These are phyloP conservation scores for Drosera spatulata DNA, from an alignment of 179 eudicot genomes.

Conservation along the genomic window DNA sequence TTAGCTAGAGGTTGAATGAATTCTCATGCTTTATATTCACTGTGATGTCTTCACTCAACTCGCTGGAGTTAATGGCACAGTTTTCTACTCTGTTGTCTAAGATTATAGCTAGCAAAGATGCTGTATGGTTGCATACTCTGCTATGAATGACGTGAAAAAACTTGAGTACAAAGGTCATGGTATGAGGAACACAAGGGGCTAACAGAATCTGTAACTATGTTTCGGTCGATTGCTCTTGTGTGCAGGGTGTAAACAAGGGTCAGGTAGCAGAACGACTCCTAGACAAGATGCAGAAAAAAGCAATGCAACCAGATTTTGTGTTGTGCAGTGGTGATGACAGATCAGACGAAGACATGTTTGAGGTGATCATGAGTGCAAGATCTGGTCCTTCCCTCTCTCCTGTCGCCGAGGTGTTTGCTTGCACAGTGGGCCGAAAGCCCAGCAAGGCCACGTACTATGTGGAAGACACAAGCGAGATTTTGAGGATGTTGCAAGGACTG, in stretches of 20 bases:
- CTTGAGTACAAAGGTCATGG: no score
- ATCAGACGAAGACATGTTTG: slow-evolving; percentile 95
- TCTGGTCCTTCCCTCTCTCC: slow-evolving; percentile 42
- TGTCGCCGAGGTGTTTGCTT: slow-evolving; percentile 53
- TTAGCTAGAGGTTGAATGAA: no score
- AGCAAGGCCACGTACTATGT: slow-evolving; percentile 80
- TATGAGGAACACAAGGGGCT: background rate
- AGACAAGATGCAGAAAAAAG: slow-evolving; percentile 46
- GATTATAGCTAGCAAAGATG: no score
- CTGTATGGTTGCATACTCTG: no score
- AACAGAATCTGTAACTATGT: background rate
- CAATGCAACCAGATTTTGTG: slow-evolving; percentile 67
- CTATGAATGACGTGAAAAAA: no score
- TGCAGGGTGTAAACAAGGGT: slow-evolving; percentile 73
- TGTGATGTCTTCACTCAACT: no score
- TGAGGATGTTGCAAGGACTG: slow-evolving; percentile 3
- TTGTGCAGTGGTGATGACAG: slow-evolving; percentile 81
- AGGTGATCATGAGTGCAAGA: slow-evolving; percentile 44
- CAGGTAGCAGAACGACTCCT: slow-evolving; percentile 63
- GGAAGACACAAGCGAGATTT: slow-evolving; percentile 61
- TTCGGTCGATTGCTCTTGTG: background rate
- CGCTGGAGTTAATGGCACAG: no score
- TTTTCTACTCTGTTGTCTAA: no score
- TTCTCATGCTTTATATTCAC: no score
- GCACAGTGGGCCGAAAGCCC: slow-evolving; percentile 87